Evolutionary conservation across 164 flowering plant genomes (phyloP).

Genomic region (Magnolia changhungtana): DNA sequence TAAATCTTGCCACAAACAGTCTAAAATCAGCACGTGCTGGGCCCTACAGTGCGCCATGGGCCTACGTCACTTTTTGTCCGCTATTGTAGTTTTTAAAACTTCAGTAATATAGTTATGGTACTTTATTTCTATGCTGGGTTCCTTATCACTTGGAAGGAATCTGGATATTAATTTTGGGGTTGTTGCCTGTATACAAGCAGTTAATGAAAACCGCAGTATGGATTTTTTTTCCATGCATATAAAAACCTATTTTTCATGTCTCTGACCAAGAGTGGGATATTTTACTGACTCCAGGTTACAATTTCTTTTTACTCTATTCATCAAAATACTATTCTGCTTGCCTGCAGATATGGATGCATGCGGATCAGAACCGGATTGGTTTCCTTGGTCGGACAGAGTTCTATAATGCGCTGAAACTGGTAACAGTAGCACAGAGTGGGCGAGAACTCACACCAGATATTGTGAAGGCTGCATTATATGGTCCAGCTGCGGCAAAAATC

Average conservation of each 20-base stretch:
- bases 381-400: conserved; percentile 85
- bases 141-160: neutral
- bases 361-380: conserved; percentile 70
- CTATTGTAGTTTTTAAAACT: neutral
- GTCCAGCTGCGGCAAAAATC: conserved; percentile 91
- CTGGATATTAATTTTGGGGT: neutral
- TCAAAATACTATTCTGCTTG: neutral
- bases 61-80: too few relatives aligned
- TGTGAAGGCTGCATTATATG: conserved; percentile 81
- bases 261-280: neutral
- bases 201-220: neutral
- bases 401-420: conserved; percentile 88
- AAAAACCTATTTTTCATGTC: neutral
- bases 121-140: neutral
- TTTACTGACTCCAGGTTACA: neutral
- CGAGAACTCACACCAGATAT: conserved; percentile 85
- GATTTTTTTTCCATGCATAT: neutral
- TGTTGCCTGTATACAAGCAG: neutral
- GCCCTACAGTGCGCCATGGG: too few relatives aligned
- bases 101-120: neutral
- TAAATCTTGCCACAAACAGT: neutral
- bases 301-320: neutral
- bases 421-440: conserved; percentile 94
- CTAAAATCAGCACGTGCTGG: neutral
- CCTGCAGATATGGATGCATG: conserved; percentile 83